A percentile compares a stretch with the other conserved stretches of the same genome.
These are phyloP conservation scores for Chlamydomonas urium DNA, from an alignment of 139 green algal genomes.

Conservation along the genomic window DNA sequence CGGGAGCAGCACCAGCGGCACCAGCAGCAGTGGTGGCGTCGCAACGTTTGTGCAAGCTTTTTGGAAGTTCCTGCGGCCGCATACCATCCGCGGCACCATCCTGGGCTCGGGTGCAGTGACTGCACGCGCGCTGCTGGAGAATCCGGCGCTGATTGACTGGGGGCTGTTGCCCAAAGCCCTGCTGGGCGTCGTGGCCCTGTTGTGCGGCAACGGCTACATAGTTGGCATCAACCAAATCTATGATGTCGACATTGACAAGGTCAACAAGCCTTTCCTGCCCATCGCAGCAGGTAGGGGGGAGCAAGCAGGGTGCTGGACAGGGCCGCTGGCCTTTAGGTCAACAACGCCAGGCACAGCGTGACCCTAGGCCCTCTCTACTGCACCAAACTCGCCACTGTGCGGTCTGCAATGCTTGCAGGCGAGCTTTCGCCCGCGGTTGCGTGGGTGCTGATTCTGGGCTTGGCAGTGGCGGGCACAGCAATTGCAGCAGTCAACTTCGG, in stretches of 20 bases:
- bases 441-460: slow-evolving; percentile 64
- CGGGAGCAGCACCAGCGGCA: too few relatives aligned
- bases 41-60: slow-evolving; percentile 78
- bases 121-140: slow-evolving; percentile 10
- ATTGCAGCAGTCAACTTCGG: slow-evolving; percentile 84
- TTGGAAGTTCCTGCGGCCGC: slow-evolving; percentile 96
- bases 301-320: too few relatives aligned
- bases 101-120: slow-evolving; percentile 82
- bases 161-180: slow-evolving; percentile 78
- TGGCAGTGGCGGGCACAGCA: slow-evolving; percentile 72
- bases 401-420: too few relatives aligned
- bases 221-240: slow-evolving; percentile 99
- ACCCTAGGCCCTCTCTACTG: too few relatives aligned
- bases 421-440: slow-evolving; percentile 57
- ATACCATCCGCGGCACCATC: slow-evolving; percentile 92
- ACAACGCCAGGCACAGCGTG: too few relatives aligned
- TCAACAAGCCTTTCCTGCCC: slow-evolving; percentile 99
- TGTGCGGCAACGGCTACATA: slow-evolving; percentile 98
- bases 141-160: slow-evolving; percentile 77
- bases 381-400: background rate
- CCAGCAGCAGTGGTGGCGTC: too few relatives aligned
- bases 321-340: too few relatives aligned
- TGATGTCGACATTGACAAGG: slow-evolving; percentile 90
- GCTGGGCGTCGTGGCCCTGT: slow-evolving; percentile 80
- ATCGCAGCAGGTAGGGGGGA: slow-evolving; percentile 88